Percentiles rank a stretch among this genome's conserved stretches.
phyloP scores from a whole-genome alignment of 495 filamentous ascomycete genomes.

The Podospora fimiseda region DNA sequence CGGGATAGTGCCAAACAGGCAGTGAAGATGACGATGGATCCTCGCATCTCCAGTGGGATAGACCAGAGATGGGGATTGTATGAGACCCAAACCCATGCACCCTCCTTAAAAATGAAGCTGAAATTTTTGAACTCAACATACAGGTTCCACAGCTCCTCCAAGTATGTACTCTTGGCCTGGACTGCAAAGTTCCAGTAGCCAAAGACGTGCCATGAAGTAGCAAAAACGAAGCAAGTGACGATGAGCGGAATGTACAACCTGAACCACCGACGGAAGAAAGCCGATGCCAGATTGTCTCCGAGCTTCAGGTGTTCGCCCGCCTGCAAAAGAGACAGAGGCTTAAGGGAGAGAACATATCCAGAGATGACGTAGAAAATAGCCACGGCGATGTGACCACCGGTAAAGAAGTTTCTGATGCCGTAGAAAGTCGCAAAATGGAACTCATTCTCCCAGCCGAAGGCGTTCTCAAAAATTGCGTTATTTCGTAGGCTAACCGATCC shows the following conservation, averaged over 20 bases:
- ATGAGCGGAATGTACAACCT: constrained; percentile 33
- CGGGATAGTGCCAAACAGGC: constrained; percentile 38
- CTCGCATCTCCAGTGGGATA: constrained; percentile 37
- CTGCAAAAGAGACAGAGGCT: constrained; percentile 44
- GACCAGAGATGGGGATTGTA: constrained; percentile 40
- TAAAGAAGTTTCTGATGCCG: constrained; percentile 33
- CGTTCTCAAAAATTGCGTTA: constrained; percentile 27
- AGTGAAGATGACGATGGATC: constrained; percentile 42
- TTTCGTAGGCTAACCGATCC: constrained; percentile 11
- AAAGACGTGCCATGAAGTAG: constrained; percentile 47
- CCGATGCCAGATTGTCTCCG: constrained; percentile 24
- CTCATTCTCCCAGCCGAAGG: constrained; percentile 27
- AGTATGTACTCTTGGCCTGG: constrained; percentile 31
- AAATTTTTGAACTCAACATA: constrained; percentile 55
- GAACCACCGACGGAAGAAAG: constrained; percentile 33
- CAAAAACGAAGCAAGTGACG: constrained; percentile 41
- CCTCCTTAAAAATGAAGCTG: constrained; percentile 47
- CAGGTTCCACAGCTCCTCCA: constrained; percentile 46
- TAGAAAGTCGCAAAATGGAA: constrained; percentile 36
- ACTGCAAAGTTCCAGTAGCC: constrained; percentile 33
- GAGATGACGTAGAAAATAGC: constrained; percentile 46
- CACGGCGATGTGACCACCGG: constrained; percentile 48
- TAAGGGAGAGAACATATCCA: constrained; percentile 45
- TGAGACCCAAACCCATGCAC: constrained; percentile 22
- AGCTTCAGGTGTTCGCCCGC: constrained; percentile 25